These are phyloP conservation scores for Epipyxis sp. DNA, from an alignment of 108 stramenopile species.

Conservation along the genomic window DNA sequence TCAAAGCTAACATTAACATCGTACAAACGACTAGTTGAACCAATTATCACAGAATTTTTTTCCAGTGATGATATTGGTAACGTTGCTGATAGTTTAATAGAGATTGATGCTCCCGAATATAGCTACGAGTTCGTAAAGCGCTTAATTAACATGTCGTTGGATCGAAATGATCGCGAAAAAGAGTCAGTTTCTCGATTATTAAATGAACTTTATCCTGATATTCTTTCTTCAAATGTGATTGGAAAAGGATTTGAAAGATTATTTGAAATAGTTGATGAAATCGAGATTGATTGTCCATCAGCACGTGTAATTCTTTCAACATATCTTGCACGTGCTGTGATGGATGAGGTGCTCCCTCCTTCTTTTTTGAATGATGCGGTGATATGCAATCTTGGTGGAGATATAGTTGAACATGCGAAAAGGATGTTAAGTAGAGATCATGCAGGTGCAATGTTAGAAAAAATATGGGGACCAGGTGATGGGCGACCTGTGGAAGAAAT, in stretches of 20 bases:
- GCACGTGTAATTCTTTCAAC: constrained; percentile 69
- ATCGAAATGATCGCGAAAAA: constrained; percentile 72
- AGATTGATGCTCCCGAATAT: constrained; percentile 68
- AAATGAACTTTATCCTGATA: constrained; percentile 72
- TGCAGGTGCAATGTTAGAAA: constrained; percentile 78
- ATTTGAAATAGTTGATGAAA: constrained; percentile 75
- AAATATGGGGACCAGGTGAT: constrained; percentile 93
- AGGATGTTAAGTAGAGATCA: constrained; percentile 76
- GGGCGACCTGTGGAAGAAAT: constrained; percentile 87
- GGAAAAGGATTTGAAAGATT: constrained; percentile 76
- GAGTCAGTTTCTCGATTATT: constrained; percentile 76
- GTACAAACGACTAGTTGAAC: constrained; percentile 33
- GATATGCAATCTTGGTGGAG: constrained; percentile 63
- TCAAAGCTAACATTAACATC: constrained; percentile 13
- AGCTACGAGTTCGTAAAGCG: constrained; percentile 74
- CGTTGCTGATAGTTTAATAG: constrained; percentile 63
- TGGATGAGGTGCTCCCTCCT: constrained; percentile 89
- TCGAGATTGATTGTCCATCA: constrained; percentile 80
- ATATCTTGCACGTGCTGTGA: constrained; percentile 86
- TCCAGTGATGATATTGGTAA: constrained; percentile 72
- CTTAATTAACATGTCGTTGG: constrained; percentile 69
- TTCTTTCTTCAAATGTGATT: constrained; percentile 69
- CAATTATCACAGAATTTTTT: constrained; percentile 68
- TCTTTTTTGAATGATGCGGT: constrained; percentile 83
- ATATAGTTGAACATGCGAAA: constrained; percentile 77